phyloP scores from a whole-genome alignment of 2,329 filamentous ascomycete genomes.

The Rosellinia necatrix region DNA sequence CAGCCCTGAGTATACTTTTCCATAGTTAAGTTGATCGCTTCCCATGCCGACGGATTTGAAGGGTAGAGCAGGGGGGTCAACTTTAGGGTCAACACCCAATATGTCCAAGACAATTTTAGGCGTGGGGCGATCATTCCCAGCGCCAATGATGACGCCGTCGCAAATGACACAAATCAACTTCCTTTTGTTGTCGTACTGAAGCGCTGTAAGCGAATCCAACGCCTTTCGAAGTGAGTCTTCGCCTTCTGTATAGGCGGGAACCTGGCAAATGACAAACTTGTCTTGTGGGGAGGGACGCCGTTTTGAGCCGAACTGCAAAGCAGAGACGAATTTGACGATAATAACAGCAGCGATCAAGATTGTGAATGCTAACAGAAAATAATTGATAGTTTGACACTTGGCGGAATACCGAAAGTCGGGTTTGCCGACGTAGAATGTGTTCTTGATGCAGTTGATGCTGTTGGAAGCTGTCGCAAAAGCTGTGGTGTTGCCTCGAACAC shows the following conservation, averaged over 20 bases:
- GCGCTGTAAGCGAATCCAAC: constrained; percentile 88
- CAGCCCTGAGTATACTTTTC: constrained; percentile 96
- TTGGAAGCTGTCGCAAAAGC: constrained; percentile 58
- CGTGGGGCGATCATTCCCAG: constrained; percentile 93
- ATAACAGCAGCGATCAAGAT: constrained; percentile 82
- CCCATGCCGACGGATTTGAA: constrained; percentile 92
- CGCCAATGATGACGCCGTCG: constrained; percentile 95
- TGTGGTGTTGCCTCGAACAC: constrained; percentile 56
- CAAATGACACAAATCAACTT: constrained; percentile 97
- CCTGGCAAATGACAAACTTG: constrained; percentile 98
- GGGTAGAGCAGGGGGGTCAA: constrained; percentile 89
- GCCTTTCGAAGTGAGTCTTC: constrained; percentile 94
- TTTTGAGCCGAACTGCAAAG: constrained; percentile 92
- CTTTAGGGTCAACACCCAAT: constrained; percentile 93
- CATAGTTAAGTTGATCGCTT: constrained; percentile 94
- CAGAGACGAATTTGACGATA: constrained; percentile 85
- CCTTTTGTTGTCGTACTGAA: constrained; percentile 97
- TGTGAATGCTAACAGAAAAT: constrained; percentile 85
- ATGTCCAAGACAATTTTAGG: constrained; percentile 98
- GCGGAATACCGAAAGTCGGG: constrained; percentile 81
- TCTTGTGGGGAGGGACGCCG: constrained; percentile 87
- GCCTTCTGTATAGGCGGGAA: constrained; percentile 96
- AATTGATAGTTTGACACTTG: constrained; percentile 86
- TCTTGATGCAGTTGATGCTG: constrained; percentile 79
- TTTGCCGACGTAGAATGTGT: constrained; percentile 80